Percentiles rank a stretch among this genome's conserved stretches.
phyloP scores from a whole-genome alignment of 805 yeast genomes.

The Starmerella geochares region DNA sequence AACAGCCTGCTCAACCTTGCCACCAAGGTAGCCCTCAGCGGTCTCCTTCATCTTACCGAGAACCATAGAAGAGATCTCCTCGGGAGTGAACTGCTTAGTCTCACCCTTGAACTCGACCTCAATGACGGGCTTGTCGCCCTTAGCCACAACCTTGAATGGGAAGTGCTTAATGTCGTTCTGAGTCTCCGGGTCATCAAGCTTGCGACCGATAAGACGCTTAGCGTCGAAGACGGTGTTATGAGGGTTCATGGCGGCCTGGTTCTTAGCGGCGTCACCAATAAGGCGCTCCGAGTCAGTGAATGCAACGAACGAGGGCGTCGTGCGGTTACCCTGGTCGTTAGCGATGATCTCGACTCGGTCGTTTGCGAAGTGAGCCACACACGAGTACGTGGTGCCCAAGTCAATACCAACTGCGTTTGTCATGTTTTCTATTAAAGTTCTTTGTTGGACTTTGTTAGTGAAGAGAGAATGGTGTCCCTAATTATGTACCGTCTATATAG shows the following conservation, averaged over 20 bases:
- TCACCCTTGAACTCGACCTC: slow-evolving; percentile 85
- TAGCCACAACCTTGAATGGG: slow-evolving; percentile 72
- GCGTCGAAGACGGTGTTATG: slow-evolving; percentile 88
- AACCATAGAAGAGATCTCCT: slow-evolving; percentile 90
- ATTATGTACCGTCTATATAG: slow-evolving; percentile 11
- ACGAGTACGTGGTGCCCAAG: slow-evolving; percentile 95
- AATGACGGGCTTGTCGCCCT: slow-evolving; percentile 77
- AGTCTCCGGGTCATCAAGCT: slow-evolving; percentile 70
- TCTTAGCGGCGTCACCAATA: slow-evolving; percentile 96
- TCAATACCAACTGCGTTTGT: slow-evolving; percentile 32
- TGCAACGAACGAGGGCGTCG: slow-evolving; percentile 93
- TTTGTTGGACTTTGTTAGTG: background rate
- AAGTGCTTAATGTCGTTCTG: slow-evolving; percentile 73
- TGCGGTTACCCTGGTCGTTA: slow-evolving; percentile 97
- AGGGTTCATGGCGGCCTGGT: slow-evolving; percentile 97
- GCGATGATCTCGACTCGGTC: slow-evolving; percentile 92
- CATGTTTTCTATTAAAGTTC: slow-evolving; percentile 13
- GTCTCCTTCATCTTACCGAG: slow-evolving; percentile 86
- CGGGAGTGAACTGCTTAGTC: slow-evolving; percentile 77
- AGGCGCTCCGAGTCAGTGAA: slow-evolving; percentile 92
- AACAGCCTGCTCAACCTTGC: slow-evolving; percentile 78
- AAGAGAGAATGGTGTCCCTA: background rate
- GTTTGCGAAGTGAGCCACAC: slow-evolving; percentile 81
- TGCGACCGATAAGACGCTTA: slow-evolving; percentile 84
- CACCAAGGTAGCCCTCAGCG: slow-evolving; percentile 84